Conservation (phyloP, 352 stramenopile species). For the Globisporangium solare region DNA sequence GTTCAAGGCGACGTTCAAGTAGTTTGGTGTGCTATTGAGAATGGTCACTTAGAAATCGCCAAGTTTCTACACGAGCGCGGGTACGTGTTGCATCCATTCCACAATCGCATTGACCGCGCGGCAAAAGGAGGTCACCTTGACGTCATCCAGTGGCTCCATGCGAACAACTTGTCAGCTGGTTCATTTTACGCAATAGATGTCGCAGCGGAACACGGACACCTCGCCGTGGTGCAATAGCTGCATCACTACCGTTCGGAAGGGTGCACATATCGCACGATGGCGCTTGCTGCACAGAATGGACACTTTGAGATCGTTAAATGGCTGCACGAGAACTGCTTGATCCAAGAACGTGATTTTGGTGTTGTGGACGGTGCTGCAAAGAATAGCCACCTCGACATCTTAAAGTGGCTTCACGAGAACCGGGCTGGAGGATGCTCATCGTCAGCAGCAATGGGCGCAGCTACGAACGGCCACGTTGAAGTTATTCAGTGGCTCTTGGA, state of each 20-base stretch:
- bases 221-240: too few species aligned
- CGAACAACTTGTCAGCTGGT: too few species aligned
- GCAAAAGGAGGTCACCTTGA: too few species aligned
- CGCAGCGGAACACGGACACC: neutral
- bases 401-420: slow-evolving; percentile 5
- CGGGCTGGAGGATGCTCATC: neutral
- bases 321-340: neutral
- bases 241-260: too few species aligned
- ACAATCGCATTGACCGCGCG: neutral
- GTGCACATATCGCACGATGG: too few species aligned
- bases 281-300: too few species aligned
- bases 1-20: neutral
- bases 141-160: too few species aligned
- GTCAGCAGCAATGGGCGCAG: neutral
- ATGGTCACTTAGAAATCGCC: neutral
- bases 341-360: neutral
- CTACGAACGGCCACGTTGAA: neutral
- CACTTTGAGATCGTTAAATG: slow-evolving; percentile 6
- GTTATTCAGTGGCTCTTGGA: neutral
- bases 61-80: neutral
- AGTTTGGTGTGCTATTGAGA: neutral
- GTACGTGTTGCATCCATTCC: neutral
- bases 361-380: neutral
- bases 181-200: neutral
- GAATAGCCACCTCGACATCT: neutral